Base-by-base conservation (phyloP, 345 rosid species). In the Acer yangbiense region DNA sequence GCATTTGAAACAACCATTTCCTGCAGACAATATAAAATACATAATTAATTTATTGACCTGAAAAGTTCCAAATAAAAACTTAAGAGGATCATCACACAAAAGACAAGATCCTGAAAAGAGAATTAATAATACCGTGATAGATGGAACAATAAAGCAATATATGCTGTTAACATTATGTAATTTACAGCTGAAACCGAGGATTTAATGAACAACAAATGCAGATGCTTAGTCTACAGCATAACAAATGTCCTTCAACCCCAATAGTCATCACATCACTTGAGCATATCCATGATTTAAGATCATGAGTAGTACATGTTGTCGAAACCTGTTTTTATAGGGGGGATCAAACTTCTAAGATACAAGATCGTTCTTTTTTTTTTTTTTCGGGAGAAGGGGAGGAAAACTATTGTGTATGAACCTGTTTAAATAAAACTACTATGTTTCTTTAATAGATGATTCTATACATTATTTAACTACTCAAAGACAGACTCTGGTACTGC, bases 1-100 rank as follows among this genome's bases (percentile, higher is more conserved):
- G 65, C 99, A 94, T 82, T 91, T 91, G 78, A 92, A 92, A 81
- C 98, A 96, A 65, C 98, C 91, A 78, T 77, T 86, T 73, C 93
- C 97, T 92, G 78, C 62, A 58, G 18, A 75, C 63, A 55, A 74
- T 7, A 69, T 65, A 16, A 60, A 70, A 69, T 10, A 69, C 13
- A 75, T 25, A 44, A 70, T 48, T 58, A 6, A 29, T 21, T 50
- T 21, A 20, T 7, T 4, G 21, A 65, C n/a, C 57, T 65, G 50
- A 16, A 66, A 76, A 52, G n/a, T 58, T 41, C 9, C 25, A 27
- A 6, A 67, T 13, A 75, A 12, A 8, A 13, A 44, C 12, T 10
- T 9, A 1, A 66, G 29, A 32, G 35, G 41, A 29, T 16, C 29
- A 13, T 72, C 43, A 43, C 52, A 46, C 39, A 43, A 43, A 43